These are phyloP conservation scores for Trichosporon sp. DNA, from an alignment of 1,284 basidiomycete species.

Conservation along the genomic window DNA sequence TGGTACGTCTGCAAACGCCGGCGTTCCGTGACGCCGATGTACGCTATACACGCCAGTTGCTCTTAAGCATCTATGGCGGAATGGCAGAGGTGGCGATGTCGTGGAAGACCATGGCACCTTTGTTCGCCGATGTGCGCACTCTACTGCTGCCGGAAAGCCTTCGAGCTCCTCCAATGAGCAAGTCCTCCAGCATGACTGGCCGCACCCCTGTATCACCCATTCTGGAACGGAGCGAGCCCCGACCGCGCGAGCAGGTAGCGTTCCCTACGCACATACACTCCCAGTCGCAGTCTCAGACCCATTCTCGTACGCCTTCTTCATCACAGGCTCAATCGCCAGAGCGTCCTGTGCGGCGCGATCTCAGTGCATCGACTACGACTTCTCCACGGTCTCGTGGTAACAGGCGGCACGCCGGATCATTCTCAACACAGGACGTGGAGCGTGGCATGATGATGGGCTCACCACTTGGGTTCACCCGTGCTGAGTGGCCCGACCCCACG, in stretches of 20 bases:
- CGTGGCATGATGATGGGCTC: slow-evolving; percentile 71
- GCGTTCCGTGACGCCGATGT: slow-evolving; percentile 64
- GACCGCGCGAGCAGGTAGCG: slow-evolving; percentile 6
- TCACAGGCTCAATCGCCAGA: slow-evolving; percentile 6
- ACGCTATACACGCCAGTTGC: slow-evolving; percentile 78
- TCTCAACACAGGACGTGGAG: slow-evolving; percentile 84
- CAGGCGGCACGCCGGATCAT: slow-evolving; percentile 80
- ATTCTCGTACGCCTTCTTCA: neutral
- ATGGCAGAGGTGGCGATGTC: slow-evolving; percentile 80
- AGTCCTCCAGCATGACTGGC: slow-evolving; percentile 19
- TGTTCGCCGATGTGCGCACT: slow-evolving; percentile 65
- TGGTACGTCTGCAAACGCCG: slow-evolving; percentile 72
- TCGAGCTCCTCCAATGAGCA: slow-evolving; percentile 16
- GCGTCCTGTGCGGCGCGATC: neutral
- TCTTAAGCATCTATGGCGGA: slow-evolving; percentile 84
- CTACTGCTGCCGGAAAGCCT: slow-evolving; percentile 49
- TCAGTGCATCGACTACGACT: neutral
- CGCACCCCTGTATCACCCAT: slow-evolving; percentile 48
- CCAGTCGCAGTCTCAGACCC: neutral
- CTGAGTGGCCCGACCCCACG: slow-evolving; percentile 11
- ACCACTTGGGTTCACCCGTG: slow-evolving; percentile 18
- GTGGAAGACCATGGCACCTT: slow-evolving; percentile 72
- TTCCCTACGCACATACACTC: neutral
- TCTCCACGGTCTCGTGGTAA: slow-evolving; percentile 44
- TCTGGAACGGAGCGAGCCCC: slow-evolving; percentile 36